These are phyloP conservation scores for Phytomonas sp. DNA, from an alignment of 208 protist species.

Conservation along the genomic window DNA sequence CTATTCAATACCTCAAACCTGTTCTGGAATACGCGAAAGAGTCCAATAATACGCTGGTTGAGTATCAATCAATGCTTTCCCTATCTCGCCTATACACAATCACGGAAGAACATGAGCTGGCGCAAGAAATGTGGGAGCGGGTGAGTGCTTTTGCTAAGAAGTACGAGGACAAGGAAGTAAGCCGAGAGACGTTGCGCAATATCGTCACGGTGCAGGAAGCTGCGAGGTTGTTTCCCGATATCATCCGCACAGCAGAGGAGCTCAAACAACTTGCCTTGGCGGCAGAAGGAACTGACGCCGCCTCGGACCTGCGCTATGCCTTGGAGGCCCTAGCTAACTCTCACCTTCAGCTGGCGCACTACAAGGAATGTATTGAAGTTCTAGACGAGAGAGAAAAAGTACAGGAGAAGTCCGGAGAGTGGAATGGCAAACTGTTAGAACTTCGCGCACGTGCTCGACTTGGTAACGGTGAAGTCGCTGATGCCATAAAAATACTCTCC, in stretches of 20 bases:
- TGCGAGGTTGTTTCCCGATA: constrained; percentile 52
- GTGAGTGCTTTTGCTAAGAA: constrained; percentile 71
- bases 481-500: constrained; percentile 73
- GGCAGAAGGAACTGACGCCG: constrained; percentile 60
- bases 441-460: constrained; percentile 71
- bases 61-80: constrained; percentile 67
- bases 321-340: constrained; percentile 76
- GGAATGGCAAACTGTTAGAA: constrained; percentile 46
- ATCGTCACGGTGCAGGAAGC: constrained; percentile 64
- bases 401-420: constrained; percentile 67
- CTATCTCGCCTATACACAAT: constrained; percentile 73
- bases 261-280: constrained; percentile 47
- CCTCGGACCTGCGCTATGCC: constrained; percentile 63
- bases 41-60: constrained; percentile 52
- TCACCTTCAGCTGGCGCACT: constrained; percentile 74
- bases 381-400: constrained; percentile 77
- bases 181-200: constrained; percentile 80
- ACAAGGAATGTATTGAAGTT: constrained; percentile 57
- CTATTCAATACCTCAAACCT: constrained; percentile 69
- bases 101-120: constrained; percentile 26
- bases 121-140: constrained; percentile 58
- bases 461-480: constrained; percentile 41
- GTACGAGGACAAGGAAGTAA: constrained; percentile 80
- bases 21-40: constrained; percentile 67
- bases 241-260: constrained; percentile 63